Evolutionary conservation across 345 rosid species (phyloP), one percentile per base, ranked within the genome.

Genomic region (Geranium brycei): DNA sequence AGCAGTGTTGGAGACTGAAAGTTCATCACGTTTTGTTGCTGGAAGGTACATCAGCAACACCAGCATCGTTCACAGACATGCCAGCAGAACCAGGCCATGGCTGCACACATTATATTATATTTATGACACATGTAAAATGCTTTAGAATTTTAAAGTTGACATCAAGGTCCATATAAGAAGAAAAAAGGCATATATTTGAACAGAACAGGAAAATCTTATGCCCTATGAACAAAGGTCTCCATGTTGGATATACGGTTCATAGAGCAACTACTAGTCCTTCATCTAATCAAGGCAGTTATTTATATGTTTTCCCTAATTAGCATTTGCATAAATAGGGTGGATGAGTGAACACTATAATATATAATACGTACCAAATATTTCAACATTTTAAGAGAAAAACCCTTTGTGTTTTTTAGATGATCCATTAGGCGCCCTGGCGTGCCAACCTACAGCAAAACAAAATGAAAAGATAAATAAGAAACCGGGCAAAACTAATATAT

Each of bases 381-480:
- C 75, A 93, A 71, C 18, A 76, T 73, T 47, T 82, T 81, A 53
- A 90, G 91, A 63, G 96, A 87, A 68, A 93, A 93, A 2, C 99
- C 96, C 77, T 93, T 93, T 6, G 97, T 87, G 76, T 85, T 86
- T 57, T 83, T 68, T 73, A 90, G 63, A 68, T 93, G 99, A 78
- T 93, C 99, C 78, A 86, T 69, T 19, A 93, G 86, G 58, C 97
- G 95, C 59, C 96, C 97, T 70, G 97, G 99, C 7, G 99, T 93
- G 32, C 78, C 99, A 75, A 90, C 96, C 99, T 90, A 67, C 18
- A 70, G 35, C 16, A 59, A 62, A 19, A n/a, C 17, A 62, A 47
- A 11, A 53, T 62, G 60, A 19, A 68, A 64, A 8, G 31, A 38
- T 17, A 51, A 16, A 63, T 16, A 65, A 69, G 59, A 57, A 38